Base-by-base conservation (phyloP, 306 rosid species). In the Vachellia pachyceras region DNA sequence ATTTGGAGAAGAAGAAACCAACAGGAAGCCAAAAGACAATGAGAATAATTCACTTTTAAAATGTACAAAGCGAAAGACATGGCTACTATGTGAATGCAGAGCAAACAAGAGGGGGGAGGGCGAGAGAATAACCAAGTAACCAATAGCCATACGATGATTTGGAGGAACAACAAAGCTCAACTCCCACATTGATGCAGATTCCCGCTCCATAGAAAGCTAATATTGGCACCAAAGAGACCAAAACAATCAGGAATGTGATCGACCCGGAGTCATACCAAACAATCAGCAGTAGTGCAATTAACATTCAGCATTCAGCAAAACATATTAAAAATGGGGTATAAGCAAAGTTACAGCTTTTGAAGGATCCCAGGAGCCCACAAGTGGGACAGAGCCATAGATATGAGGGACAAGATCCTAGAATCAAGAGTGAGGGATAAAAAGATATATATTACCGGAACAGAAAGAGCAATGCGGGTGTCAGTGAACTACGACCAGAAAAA, bases 121-220 rank as follows among this genome's bases (percentile, higher is more conserved):
- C 36, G 77, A 72, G 23, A 9, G 45, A 42, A 41, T 41, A 9
- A 42, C 12, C 1, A 29, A 41, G n/a, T 73, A 78, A 46, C 72
- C 63, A 42, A 44, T 73, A 78, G 40, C 66, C 63, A 76, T 90
- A 95, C 99, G 98, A 39, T 95, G 99, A 89, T 95, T 93, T 50
- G 99, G 93, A 66, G 99, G 96, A 89, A 95, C 97, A 72, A 95
- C 99, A 80, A 95, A 95, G 85, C 99, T 91, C 85, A 95, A 85
- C 79, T 95, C 99, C 99, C 99, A 93, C 99, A 87, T 90, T 52
- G 98, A 95, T 7, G 91, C 93, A 44, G 99, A 91, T 80, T 95
- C 99, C 15, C 99, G 91, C 67, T 93, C 98, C 97, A 95, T 88
- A 20, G 88, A 58, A 75, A 95, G 99, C 98, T 95, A 70, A 55